Evolutionary conservation across 106 monocot species (phyloP).

Genomic region (Triglochin maritima): DNA sequence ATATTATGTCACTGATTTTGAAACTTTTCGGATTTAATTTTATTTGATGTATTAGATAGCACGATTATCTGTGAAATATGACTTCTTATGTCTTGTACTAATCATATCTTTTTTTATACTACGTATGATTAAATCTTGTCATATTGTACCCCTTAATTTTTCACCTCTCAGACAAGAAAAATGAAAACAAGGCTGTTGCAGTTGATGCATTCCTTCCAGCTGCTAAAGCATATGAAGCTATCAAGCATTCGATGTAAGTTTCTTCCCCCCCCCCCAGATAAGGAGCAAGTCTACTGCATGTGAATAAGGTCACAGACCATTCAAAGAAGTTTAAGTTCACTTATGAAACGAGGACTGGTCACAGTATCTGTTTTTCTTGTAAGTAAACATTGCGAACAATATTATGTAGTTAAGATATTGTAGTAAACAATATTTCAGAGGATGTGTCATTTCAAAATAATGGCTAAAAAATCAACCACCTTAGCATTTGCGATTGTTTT

Average conservation of each 20-base stretch:
- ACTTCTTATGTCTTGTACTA: too few relatives aligned
- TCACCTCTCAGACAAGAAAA: slow-evolving; percentile 13
- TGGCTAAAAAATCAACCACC: too few relatives aligned
- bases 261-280: neutral
- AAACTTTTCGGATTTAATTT: too few relatives aligned
- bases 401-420: too few relatives aligned
- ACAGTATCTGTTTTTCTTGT: too few relatives aligned
- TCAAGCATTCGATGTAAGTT: slow-evolving; percentile 13
- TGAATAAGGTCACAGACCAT: neutral
- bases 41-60: too few relatives aligned
- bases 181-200: slow-evolving; percentile 18
- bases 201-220: slow-evolving; percentile 17
- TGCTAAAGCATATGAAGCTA: slow-evolving; percentile 6
- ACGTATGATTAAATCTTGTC: neutral
- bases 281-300: neutral
- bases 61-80: too few relatives aligned
- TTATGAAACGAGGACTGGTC: neutral
- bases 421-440: too few relatives aligned
- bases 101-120: neutral
- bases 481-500: too few relatives aligned
- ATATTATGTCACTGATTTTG: too few relatives aligned
- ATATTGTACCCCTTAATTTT: neutral
- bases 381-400: too few relatives aligned
- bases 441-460: too few relatives aligned
- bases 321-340: neutral